These are phyloP conservation scores for Colletotrichum eleusines DNA, from an alignment of 2,329 filamentous ascomycete genomes.

Conservation along the genomic window DNA sequence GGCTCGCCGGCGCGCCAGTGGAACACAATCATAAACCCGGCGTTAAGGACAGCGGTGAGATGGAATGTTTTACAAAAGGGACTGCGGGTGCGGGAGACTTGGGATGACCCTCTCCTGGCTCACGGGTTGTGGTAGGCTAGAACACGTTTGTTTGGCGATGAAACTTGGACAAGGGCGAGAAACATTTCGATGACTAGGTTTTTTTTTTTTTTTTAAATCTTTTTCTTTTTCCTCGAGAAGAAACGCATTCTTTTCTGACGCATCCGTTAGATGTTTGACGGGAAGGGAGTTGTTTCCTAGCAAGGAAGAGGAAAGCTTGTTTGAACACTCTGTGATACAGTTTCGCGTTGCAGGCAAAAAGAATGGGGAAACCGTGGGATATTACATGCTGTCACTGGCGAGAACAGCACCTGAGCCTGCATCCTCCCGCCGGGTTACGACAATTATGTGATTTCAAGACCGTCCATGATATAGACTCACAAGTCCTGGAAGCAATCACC, in stretches of 20 bases:
- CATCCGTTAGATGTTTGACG: neutral
- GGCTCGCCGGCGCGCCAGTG: neutral
- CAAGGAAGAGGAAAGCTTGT: neutral
- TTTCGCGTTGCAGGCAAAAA: neutral
- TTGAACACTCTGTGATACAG: neutral
- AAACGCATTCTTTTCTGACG: neutral
- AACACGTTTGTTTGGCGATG: neutral
- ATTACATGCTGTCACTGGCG: neutral
- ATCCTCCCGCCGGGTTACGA: neutral
- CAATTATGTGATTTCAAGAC: neutral
- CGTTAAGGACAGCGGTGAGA: neutral
- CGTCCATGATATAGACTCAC: neutral
- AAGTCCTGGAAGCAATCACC: no score
- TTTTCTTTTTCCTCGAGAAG: no score
- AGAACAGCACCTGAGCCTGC: neutral
- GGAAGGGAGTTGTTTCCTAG: neutral
- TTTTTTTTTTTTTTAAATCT: neutral
- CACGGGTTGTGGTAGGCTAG: neutral
- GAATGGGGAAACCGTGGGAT: no score
- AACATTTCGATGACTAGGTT: neutral
- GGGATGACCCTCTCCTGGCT: neutral
- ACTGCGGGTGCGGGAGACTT: neutral
- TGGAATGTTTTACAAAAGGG: neutral
- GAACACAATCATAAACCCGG: neutral
- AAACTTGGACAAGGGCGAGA: neutral